Evolutionary conservation across 306 rosid genomes (phyloP).

Genomic region (Amphicarpaea edgeworthii): DNA sequence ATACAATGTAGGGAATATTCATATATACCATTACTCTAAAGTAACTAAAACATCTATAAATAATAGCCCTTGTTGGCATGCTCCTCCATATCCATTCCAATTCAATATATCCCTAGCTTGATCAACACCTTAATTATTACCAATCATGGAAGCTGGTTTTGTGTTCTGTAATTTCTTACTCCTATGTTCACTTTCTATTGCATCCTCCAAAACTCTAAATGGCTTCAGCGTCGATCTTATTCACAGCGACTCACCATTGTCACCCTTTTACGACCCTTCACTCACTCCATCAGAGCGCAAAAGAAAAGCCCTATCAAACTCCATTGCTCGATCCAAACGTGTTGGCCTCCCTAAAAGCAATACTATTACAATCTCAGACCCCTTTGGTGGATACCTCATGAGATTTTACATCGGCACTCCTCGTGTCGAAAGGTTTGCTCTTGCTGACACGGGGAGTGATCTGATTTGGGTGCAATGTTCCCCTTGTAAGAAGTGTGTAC

Average conservation of each 20-base stretch:
- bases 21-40: too few relatives aligned
- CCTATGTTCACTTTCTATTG: neutral
- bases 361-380: neutral
- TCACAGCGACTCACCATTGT: neutral
- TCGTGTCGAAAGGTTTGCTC: neutral
- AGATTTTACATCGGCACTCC: neutral
- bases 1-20: too few relatives aligned
- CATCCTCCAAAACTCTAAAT: neutral
- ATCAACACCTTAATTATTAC: neutral
- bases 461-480: neutral
- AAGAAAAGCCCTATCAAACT: neutral
- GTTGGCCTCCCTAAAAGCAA: neutral
- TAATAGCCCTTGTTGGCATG: neutral
- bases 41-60: neutral
- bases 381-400: neutral
- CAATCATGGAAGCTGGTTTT: neutral
- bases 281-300: neutral
- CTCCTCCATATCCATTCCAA: neutral
- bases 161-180: neutral
- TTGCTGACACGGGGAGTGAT: conserved; percentile 9
- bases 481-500: neutral
- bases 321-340: neutral
- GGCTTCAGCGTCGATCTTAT: conserved; percentile 8
- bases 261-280: neutral
- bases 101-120: neutral